Base-by-base conservation (phyloP, 805 yeast species). In the Candida coleopterorum region DNA sequence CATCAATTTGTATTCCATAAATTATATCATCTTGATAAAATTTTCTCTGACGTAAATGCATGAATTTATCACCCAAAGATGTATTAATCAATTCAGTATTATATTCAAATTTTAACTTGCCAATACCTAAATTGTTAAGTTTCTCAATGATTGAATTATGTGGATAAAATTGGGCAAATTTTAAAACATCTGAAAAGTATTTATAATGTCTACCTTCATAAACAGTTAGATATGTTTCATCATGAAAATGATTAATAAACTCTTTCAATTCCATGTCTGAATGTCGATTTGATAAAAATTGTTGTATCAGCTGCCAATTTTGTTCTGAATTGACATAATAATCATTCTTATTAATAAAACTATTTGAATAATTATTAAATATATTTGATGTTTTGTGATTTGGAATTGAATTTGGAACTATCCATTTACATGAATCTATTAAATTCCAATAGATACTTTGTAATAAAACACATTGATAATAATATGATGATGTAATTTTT, bases 151-250 rank as follows among this genome's bases (percentile, higher is more conserved):
- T 23, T 20, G 35, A 21, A 2, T 53, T 47, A 41, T 64, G 68
- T 1, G 72, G 71, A 38, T 60, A 63, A 8, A 60, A 41, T 1
- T 56, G 37, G 4, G 49, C 50, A 25, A 49, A 54, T 41, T 61
- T 62, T 42, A 65, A 35, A 6, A 50, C 53, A 8, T 53, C 58
- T 3, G 66, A 42, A 1, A 60, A 35, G 29, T 44, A 43, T 18
- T 36, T 41, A 40, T 43, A 54, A 20, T 47, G 49, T 24, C 41
- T 39, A 0, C 64, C 67, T 17, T 56, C 61, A 68, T 65, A 56
- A 11, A 64, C 52, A 18, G 43, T 44, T 35, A 65, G 52, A 26
- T 41, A 53, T 5, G 54, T 29, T 10, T 50, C 48, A 18, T 22
- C 27, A 18, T 40, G 56, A n/a, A 47, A 37, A 44, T 52, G 16